Evolutionary conservation across 208 protist genomes (phyloP), one percentile per base, ranked within the genome.

Genomic region (Crithidia sp.): DNA sequence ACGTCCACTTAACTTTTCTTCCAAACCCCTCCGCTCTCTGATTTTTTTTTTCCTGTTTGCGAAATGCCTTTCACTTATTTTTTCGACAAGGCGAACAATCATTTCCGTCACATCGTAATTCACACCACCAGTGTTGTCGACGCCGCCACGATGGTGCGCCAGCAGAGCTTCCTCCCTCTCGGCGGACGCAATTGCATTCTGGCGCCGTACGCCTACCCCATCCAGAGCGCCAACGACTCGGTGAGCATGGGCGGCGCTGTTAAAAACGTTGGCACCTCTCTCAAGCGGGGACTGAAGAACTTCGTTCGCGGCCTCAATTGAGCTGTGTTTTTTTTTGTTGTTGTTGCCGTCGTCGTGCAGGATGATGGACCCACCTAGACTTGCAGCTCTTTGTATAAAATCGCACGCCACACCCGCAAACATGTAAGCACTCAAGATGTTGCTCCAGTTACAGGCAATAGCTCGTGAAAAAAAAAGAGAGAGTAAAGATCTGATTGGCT

Each of bases 291-390:
- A 5, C 60, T 95, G 36, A 92, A 90, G 58, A 92, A 85, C 44
- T 90, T 95, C 62, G 78, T 95, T 43, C 74, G 90, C 45, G 77
- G 77, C 10, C 79, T 95, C 1, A 92, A 92, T 71, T 89, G 45
- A 49, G 45, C 45, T 28, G 28, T 28, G 28, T 28, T 28, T 28
- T 28, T 28, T 28, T 28, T 28, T 28, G 28, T 28, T 28, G 28
- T 28, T 28, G 28, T 28, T 28, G 28, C 1, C 28, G 28, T 28
- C 28, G 28, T 28, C 28, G 28, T 28, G 28, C 28, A 28, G 28
- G 28, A 28, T 28, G 28, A 13, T 14, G 45, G 9, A 49, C 45
- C 9, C 45, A 13, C 45, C 9, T 49, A 49, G 45, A 49, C 45
- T 13, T 14, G 45, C 45, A 49, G 45, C 45, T 49, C 7, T 2